Evolutionary conservation across 2,329 filamentous ascomycete genomes (phyloP), one percentile per base, ranked within the genome.

Genomic region (Huntiella abstrusa): DNA sequence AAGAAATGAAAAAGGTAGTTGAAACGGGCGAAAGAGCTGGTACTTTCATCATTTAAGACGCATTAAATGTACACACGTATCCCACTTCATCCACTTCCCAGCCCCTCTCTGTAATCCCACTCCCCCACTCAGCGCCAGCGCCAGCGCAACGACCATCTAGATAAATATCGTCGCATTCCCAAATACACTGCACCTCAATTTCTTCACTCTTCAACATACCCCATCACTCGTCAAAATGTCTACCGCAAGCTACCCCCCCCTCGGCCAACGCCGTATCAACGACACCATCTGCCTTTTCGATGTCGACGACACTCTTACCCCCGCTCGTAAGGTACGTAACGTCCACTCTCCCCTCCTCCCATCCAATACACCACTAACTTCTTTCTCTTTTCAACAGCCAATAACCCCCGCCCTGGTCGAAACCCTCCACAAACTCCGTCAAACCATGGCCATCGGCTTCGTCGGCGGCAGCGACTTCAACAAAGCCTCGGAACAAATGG

Each of bases 401-500:
- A 83, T 75, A 55, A 76, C 77, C 34, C 77, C 83, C 47, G 83
- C 94, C 62, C 91, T 94, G 72, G 80, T 94, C 53, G 64, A 75
- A 52, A 69, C 88, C 52, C 83, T 96, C 58, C 72, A 79, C 41
- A 69, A 70, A 44, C 78, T 96, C 55, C 84, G 91, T 54, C 73
- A 91, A 60, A 86, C 91, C 63, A 80, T 83, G 58, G 83, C 85
- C 56, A 85, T 94, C 58, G 87, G 86, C 55, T 93, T 77, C 66
- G 87, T 96, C 51, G 91, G 91, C 57, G 91, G 91, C 60, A 91
- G 83, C 56, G 82, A 96, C 70, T 75, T 94, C 52, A 67, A 63
- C 60, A 96, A 98, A 70, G 91, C 96, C 66, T 85, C 96, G 64
- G 91, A 96, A 64, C 88, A 96, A 67, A 75, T 96, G 51, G 86